Evolutionary conservation across 148 eudicot species (phyloP).

Genomic region (Vaccinium darrowii): DNA sequence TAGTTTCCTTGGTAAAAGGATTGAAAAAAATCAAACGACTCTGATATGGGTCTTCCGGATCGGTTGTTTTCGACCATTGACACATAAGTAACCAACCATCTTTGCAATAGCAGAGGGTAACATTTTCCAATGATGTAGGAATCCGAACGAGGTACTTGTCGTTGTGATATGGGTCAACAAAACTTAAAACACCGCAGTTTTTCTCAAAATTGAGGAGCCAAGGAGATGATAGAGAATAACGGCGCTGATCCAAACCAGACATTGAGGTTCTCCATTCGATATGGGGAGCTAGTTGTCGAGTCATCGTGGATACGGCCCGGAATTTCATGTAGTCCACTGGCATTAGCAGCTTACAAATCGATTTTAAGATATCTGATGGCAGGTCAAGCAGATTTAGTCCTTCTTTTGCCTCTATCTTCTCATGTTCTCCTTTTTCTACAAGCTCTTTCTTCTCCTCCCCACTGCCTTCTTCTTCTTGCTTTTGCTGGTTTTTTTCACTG

Average conservation of each 20-base stretch:
- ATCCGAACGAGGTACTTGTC: not conserved
- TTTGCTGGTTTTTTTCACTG: not conserved
- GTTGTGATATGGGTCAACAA: not conserved
- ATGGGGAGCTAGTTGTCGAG: not conserved
- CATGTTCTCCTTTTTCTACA: not conserved
- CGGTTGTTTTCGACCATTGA: not conserved
- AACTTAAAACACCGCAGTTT: not conserved
- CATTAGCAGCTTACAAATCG: not conserved
- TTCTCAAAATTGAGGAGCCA: not conserved
- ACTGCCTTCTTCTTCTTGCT: no score
- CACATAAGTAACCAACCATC: constrained; percentile 4
- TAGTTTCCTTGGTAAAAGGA: not conserved
- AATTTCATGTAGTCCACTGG: constrained; percentile 1
- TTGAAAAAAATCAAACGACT: not conserved
- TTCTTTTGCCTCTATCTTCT: not conserved
- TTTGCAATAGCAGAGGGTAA: not conserved
- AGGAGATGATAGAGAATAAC: not conserved
- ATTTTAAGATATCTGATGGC: not conserved
- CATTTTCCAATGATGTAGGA: not conserved
- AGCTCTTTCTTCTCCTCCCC: not conserved
- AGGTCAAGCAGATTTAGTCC: not conserved
- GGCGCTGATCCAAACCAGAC: not conserved
- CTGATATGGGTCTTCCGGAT: not conserved
- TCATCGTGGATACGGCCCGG: not conserved
- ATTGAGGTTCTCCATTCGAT: not conserved